Evolutionary conservation across 75 land plant species (phyloP).

Genomic region (Picea sitchensis): DNA sequence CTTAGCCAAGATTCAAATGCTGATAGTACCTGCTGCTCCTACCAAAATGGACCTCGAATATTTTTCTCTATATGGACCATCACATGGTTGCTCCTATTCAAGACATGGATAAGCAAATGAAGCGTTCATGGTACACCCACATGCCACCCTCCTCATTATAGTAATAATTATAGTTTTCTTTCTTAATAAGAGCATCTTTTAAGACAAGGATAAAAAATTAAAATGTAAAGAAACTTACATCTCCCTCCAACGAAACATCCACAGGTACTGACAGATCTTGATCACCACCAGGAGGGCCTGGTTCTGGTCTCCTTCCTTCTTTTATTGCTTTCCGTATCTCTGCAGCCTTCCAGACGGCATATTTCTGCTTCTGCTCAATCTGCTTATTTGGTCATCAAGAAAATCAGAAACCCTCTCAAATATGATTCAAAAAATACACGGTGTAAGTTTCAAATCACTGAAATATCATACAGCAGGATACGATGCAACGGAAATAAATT

Average conservation of each 20-base stretch:
- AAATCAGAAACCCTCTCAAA: background rate
- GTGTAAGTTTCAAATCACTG: background rate
- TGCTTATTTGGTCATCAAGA: constrained; percentile 17
- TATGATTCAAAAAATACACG: background rate
- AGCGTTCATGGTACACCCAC: too few species aligned
- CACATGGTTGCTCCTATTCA: too few species aligned
- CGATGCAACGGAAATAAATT: background rate
- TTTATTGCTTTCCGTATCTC: constrained; percentile 85
- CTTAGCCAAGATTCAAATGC: too few species aligned
- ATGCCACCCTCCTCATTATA: background rate
- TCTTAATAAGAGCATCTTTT: background rate
- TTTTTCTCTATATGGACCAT: too few species aligned
- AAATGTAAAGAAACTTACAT: background rate
- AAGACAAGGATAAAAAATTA: background rate
- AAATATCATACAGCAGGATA: background rate
- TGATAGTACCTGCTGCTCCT: too few species aligned
- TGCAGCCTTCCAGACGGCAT: constrained; percentile 92
- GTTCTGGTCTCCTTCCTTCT: constrained; percentile 79
- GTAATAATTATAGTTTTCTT: background rate
- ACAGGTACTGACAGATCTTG: constrained; percentile 35
- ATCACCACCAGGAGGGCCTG: constrained; percentile 82
- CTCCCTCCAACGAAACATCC: constrained; percentile 7
- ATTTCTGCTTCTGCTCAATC: constrained; percentile 89
- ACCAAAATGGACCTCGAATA: too few species aligned
- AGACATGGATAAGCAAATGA: too few species aligned